Evolutionary conservation across 108 stramenopile species (phyloP).

Genomic region (Cyclotella distinguenda): DNA sequence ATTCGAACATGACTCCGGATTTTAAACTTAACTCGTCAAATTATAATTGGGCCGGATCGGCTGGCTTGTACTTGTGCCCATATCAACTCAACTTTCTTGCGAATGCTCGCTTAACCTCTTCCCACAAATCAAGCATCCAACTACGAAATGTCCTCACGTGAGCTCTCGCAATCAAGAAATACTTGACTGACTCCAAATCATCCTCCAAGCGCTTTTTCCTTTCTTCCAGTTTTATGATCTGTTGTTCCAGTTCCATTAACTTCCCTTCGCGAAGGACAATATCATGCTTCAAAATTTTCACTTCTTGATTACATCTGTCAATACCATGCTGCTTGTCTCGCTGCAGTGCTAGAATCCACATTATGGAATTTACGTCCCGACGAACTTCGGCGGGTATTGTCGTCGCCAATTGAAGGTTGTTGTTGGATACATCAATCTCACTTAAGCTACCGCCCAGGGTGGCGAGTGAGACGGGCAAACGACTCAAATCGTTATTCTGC

Average conservation of each 20-base stretch:
- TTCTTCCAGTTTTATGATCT: constrained; percentile 9
- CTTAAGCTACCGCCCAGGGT: constrained; percentile 9
- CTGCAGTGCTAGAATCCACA: constrained; percentile 42
- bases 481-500: constrained; percentile 38
- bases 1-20: background rate
- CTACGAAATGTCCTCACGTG: constrained; percentile 11
- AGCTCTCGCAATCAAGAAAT: constrained; percentile 22
- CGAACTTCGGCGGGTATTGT: constrained; percentile 23
- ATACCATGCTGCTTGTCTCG: constrained; percentile 22
- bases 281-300: constrained; percentile 27
- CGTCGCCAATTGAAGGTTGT: constrained; percentile 9
- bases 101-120: constrained; percentile 19
- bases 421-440: constrained; percentile 35
- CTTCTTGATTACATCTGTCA: constrained; percentile 18
- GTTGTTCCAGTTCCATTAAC: constrained; percentile 1
- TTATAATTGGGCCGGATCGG: too few relatives aligned
- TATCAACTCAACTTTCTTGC: constrained; percentile 4
- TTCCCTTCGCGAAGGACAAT: constrained; percentile 5
- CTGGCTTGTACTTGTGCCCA: too few relatives aligned
- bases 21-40: too few relatives aligned
- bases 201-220: constrained; percentile 11
- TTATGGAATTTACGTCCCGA: constrained; percentile 30
- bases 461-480: constrained; percentile 34
- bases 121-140: constrained; percentile 16
- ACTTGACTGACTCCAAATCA: constrained; percentile 20